Conservation (phyloP, 345 rosid species). For the Melaleuca quinquenervia region DNA sequence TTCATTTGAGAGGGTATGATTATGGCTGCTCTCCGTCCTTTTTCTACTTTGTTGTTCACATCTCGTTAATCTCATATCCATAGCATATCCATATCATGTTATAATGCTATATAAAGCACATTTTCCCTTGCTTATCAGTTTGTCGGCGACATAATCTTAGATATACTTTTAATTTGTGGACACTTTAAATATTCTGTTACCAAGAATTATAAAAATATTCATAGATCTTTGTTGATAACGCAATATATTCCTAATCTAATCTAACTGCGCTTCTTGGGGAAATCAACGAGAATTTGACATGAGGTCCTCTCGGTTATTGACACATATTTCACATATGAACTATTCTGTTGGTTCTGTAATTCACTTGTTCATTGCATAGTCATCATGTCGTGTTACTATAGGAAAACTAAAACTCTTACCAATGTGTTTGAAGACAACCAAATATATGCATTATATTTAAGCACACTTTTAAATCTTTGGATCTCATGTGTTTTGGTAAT, state of each 20-base stretch:
- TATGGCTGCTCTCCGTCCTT: fast-evolving
- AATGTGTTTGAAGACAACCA: background rate
- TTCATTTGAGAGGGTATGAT: background rate
- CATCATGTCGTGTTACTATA: no score
- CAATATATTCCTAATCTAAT: background rate
- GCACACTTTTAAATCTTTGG: background rate
- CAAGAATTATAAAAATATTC: background rate
- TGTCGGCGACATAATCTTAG: background rate
- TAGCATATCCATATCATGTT: fast-evolving
- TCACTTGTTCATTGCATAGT: no score
- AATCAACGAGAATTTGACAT: no score
- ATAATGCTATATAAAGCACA: fast-evolving
- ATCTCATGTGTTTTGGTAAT: no score
- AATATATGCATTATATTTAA: no score
- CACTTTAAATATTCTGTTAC: background rate
- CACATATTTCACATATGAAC: fast-evolving
- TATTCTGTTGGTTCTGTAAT: no score
- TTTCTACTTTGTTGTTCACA: fast-evolving
- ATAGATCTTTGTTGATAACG: fast-evolving
- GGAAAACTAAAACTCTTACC: no score
- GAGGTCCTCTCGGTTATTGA: background rate
- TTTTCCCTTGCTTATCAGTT: fast-evolving
- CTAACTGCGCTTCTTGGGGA: background rate
- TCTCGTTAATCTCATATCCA: fast-evolving
- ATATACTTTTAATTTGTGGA: background rate